Evolutionary conservation across 2,329 filamentous ascomycete species (phyloP), one percentile per base, ranked within the genome.

Genomic region (Rhynchosporium agropyri): DNA sequence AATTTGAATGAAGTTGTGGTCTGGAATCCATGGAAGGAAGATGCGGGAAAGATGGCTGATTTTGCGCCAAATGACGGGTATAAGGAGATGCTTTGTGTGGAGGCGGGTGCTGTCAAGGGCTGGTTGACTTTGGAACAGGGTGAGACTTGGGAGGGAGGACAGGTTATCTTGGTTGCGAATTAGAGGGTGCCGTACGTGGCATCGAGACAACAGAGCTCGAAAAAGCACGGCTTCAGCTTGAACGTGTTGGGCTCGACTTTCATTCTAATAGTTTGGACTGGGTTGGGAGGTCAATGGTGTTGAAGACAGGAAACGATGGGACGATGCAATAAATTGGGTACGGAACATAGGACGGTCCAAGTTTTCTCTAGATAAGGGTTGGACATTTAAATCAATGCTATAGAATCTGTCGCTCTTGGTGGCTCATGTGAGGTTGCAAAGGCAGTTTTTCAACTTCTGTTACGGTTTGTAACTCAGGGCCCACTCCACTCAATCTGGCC

Each of bases 1-100:
- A 93, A 92, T 69, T 83, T 99, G 69, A 84, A 85, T 66, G 91
- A 98, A 69, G 88, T 95, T 15, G 94, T 97, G 0, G 90, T 98
- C 36, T 99, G 95, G 95, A 99, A 99, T 78, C 95, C 95, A 1
- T 97, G 94, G 92, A 82, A 83, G 46, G 91, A 93, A 67, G 96
- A 96, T 80, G 87, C 91, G 1, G 85, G 87, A 70, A 83, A 83
- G 4, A 96, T 97, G 79, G 87, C 81, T 58, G 95, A 99, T 77
- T 97, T 98, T 75, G 84, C 84, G 63, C 95, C 95, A 56, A 90
- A 96, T 74, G 90, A 93, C 60, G 95, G 90, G 43, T 98, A 89
- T 81, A 91, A 91, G 81, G 86, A 92, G 63, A 97, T 98, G 91
- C 80, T 99, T 49, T 98, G 95, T 74, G 85, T 98, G 57, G 95